Base-by-base conservation (phyloP, 2,329 filamentous ascomycete species). In the Diaporthe eres region DNA sequence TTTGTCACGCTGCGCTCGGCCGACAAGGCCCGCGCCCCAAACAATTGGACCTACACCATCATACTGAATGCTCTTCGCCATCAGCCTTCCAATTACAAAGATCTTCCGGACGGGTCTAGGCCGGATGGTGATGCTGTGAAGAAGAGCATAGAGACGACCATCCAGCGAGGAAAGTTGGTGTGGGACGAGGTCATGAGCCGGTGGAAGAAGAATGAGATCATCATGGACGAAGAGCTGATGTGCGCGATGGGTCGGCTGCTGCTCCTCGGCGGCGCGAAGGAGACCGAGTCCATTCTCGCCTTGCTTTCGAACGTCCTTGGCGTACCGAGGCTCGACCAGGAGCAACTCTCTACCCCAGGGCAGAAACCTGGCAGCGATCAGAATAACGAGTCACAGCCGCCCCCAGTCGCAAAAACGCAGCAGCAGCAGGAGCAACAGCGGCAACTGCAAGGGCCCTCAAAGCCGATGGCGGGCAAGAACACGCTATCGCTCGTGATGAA, bases 301-400 rank as follows among this genome's bases (percentile, higher is more conserved):
- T 86, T 98, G 28, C 84, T 97, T n/a, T 89, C 95, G 78, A 93
- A 98, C 84, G 94, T 95, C 0, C 96, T 96, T 91, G 90, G 91
- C 63, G 89, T 98, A 57, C 91, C 93, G 47, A 90, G 91, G 71
- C 81, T 86, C 78, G 76, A 77, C 39, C 49, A 72, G 17, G 63
- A 77, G 31, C 57, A 57, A 13, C 17, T 39, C 12, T 17, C 49
- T 28, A 13, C 49, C 22, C 37, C 34, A 17, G 49, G 87, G 78
- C 80, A 83, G 78, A 82, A 81, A 63, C 70, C 86, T 76, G 57
- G 37, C 73, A 22, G 71, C 37, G 49, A 65, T 10, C 25, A 55
- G 47, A 44, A 47, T 22, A 10, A 42, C n/a, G n/a, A 47, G 34
- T 39, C 55, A 68, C 58, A 68, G 25, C 17, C 42, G 53, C n/a